Conservation (phyloP, 805 yeast genomes). For the Metschnikowia gelsemii region DNA sequence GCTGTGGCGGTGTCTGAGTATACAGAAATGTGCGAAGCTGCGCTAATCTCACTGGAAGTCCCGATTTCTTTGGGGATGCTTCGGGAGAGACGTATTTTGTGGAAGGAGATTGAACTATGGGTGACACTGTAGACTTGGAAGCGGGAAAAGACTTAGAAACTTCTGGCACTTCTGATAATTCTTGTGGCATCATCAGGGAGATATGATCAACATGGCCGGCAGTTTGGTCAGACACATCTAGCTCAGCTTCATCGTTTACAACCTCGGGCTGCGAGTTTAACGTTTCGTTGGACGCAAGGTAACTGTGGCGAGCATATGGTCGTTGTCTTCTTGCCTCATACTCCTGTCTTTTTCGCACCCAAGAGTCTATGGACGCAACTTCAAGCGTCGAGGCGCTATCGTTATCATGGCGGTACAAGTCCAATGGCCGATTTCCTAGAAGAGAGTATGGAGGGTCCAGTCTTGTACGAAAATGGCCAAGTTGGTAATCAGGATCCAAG, state of each 20-base stretch:
- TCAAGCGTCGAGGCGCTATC: slow-evolving; percentile 43
- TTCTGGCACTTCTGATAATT: background rate
- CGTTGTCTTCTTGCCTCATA: slow-evolving; percentile 32
- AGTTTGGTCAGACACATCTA: background rate
- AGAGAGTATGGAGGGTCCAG: slow-evolving; percentile 18
- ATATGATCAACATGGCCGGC: background rate
- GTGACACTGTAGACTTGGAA: background rate
- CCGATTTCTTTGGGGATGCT: slow-evolving; percentile 1
- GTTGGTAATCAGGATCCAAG: slow-evolving; percentile 17
- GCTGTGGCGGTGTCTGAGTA: slow-evolving; percentile 23
- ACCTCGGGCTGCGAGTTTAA: slow-evolving; percentile 9
- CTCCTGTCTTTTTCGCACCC: slow-evolving; percentile 51
- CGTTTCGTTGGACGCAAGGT: slow-evolving; percentile 33
- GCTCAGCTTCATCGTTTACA: slow-evolving; percentile 2
- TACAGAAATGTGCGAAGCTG: slow-evolving; percentile 27
- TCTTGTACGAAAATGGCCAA: slow-evolving; percentile 19
- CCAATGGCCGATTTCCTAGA: slow-evolving; percentile 15
- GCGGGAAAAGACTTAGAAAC: background rate
- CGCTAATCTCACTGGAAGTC: slow-evolving; percentile 18
- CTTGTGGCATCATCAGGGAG: no score
- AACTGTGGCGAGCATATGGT: slow-evolving; percentile 23
- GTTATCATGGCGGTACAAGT: slow-evolving; percentile 18
- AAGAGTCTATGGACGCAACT: slow-evolving; percentile 49
- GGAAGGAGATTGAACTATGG: slow-evolving; percentile 6
- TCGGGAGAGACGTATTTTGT: background rate